Evolutionary conservation across 805 yeast genomes (phyloP).

Genomic region (Candida vaughaniae): DNA sequence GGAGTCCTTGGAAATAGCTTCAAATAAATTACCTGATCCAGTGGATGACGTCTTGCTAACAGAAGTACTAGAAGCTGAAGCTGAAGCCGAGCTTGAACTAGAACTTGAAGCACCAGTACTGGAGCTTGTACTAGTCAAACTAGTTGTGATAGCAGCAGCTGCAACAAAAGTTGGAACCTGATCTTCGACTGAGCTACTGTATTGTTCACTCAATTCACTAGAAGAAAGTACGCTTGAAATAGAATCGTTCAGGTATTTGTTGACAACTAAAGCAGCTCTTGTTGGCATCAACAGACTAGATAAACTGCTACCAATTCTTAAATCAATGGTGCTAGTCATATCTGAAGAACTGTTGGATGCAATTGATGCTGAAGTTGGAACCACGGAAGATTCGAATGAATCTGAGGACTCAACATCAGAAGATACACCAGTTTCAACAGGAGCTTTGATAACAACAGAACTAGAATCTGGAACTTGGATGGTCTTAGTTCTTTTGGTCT

Average conservation of each 20-base stretch:
- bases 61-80: constrained; percentile 8
- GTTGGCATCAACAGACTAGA: not conserved
- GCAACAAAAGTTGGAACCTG: constrained; percentile 1
- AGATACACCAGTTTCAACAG: not conserved
- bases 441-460: constrained; percentile 4
- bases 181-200: not conserved
- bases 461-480: constrained; percentile 8
- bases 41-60: constrained; percentile 10
- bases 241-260: not conserved
- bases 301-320: constrained; percentile 12
- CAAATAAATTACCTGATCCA: constrained; percentile 45
- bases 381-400: constrained; percentile 1
- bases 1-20: constrained; percentile 35
- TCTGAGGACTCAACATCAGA: not conserved
- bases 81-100: constrained; percentile 2
- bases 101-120: constrained; percentile 4
- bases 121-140: not conserved
- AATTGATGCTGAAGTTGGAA: constrained; percentile 3
- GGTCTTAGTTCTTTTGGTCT: constrained; percentile 20
- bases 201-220: not conserved
- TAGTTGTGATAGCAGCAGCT: constrained; percentile 6
- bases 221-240: not conserved
- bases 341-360: not conserved
- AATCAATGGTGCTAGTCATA: constrained; percentile 14
- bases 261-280: not conserved